phyloP scores from a whole-genome alignment of 257 asterid species.

The Plectranthus barbatus region DNA sequence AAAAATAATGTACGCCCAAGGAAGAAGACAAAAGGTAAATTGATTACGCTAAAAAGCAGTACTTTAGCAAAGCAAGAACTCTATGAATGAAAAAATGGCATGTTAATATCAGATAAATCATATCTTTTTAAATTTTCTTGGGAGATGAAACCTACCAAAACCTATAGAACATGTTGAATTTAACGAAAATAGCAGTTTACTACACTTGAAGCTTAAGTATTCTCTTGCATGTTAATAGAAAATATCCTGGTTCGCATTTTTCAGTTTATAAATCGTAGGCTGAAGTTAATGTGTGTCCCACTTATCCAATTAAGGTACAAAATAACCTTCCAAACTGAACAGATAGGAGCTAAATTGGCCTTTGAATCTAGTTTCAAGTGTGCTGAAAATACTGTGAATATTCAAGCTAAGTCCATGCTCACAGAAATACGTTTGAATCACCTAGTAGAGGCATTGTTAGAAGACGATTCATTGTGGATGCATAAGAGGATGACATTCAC shows the following conservation, averaged over 20 bases:
- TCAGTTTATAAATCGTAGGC: neutral
- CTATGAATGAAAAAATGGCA: too few relatives aligned
- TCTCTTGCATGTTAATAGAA: neutral
- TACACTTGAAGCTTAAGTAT: neutral
- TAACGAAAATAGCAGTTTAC: neutral
- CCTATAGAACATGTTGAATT: neutral
- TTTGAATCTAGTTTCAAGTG: neutral
- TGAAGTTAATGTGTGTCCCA: too few relatives aligned
- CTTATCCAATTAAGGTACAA: neutral
- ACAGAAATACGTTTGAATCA: too few relatives aligned
- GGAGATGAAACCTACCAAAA: too few relatives aligned
- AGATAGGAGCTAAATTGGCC: neutral
- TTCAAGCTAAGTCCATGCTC: too few relatives aligned
- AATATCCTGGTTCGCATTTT: neutral
- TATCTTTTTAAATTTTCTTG: too few relatives aligned
- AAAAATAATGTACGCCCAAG: neutral
- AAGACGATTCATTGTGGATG: neutral
- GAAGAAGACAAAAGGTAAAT: neutral
- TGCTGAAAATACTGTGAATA: too few relatives aligned
- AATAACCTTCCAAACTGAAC: neutral
- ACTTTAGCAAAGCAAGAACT: neutral
- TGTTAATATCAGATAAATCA: too few relatives aligned
- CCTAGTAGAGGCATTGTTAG: neutral
- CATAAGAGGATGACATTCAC: slow-evolving; percentile 39
- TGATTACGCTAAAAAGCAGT: neutral